Evolutionary conservation across 345 rosid species (phyloP), one percentile per base, ranked within the genome.

Genomic region (Firmiana major): DNA sequence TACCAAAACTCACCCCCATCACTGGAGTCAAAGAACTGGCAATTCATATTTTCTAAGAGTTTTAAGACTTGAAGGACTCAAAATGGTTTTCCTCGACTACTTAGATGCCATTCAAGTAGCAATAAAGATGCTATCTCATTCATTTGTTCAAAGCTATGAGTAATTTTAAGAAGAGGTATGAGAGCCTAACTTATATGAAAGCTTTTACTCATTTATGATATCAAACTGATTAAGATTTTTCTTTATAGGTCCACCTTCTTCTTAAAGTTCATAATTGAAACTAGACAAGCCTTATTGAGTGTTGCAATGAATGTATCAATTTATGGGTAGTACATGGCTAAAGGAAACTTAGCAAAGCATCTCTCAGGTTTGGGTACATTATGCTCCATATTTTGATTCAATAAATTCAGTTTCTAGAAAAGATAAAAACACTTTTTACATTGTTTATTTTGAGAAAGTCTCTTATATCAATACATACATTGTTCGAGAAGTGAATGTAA

Each of bases 141-240:
- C 80, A 21, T 81, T 90, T 42, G 63, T 42, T 65, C 88, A 85
- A 81, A 90, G 91, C 16, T 83, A 74, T n/a, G 80, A 82, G 74
- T 79, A 87, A 77, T 82, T 88, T 15, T 83, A 79, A 75, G 80
- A 89, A 13, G 93, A 86, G 89, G 91, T 87, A n/a, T n/a, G n/a
- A n/a, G n/a, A n/a, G n/a, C n/a, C n/a, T n/a, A n/a, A n/a, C n/a
- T n/a, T n/a, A n/a, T n/a, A n/a, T n/a, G n/a, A n/a, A n/a, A n/a
- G n/a, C n/a, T n/a, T n/a, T n/a, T n/a, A n/a, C n/a, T n/a, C n/a
- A n/a, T n/a, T n/a, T n/a, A n/a, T n/a, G n/a, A n/a, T n/a, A n/a
- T n/a, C n/a, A n/a, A n/a, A n/a, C n/a, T n/a, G n/a, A n/a, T n/a
- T n/a, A n/a, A n/a, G n/a, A n/a, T 75, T 77, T 17, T 12, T 17